Conservation (phyloP, 805 yeast species). For the Candida coquimbonensis region DNA sequence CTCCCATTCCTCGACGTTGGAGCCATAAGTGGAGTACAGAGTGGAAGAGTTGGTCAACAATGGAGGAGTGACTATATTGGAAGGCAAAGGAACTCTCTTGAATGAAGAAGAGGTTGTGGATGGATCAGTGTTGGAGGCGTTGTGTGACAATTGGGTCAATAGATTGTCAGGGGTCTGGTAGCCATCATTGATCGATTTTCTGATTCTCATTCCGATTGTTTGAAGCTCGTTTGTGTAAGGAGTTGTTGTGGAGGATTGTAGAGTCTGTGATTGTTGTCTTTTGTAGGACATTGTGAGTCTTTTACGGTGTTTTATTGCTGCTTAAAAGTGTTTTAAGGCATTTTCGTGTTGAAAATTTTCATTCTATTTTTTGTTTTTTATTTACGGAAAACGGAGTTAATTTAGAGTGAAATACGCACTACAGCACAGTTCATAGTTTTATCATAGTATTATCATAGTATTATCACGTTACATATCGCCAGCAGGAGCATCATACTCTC, state of each 20-base stretch:
- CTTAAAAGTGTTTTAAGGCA: neutral
- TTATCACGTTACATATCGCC: too few relatives aligned
- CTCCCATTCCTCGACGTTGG: conserved; percentile 35
- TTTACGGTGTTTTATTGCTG: neutral
- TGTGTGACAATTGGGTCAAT: conserved; percentile 4
- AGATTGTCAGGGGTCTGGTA: conserved; percentile 28
- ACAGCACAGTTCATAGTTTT: too few relatives aligned
- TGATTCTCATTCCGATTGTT: conserved; percentile 63
- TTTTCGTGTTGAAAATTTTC: neutral
- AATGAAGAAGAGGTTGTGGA: conserved; percentile 15
- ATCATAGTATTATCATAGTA: too few relatives aligned
- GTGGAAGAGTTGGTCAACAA: conserved; percentile 28
- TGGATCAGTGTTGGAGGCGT: conserved; percentile 15
- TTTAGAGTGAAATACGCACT: too few relatives aligned
- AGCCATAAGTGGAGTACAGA: conserved; percentile 25
- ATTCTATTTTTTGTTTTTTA: neutral
- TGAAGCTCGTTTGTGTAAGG: conserved; percentile 35
- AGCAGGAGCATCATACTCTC: too few relatives aligned
- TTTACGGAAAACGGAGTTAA: too few relatives aligned
- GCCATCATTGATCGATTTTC: conserved; percentile 62
- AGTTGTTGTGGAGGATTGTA: conserved; percentile 25
- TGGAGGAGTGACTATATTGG: conserved; percentile 26
- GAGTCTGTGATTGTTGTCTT: conserved; percentile 26
- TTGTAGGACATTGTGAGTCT: conserved; percentile 24
- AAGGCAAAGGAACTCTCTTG: conserved; percentile 30